Evolutionary conservation across 176 grass and related monocot species (phyloP), one percentile per base, ranked within the genome.

Genomic region (Eremochloa ophiuroides): DNA sequence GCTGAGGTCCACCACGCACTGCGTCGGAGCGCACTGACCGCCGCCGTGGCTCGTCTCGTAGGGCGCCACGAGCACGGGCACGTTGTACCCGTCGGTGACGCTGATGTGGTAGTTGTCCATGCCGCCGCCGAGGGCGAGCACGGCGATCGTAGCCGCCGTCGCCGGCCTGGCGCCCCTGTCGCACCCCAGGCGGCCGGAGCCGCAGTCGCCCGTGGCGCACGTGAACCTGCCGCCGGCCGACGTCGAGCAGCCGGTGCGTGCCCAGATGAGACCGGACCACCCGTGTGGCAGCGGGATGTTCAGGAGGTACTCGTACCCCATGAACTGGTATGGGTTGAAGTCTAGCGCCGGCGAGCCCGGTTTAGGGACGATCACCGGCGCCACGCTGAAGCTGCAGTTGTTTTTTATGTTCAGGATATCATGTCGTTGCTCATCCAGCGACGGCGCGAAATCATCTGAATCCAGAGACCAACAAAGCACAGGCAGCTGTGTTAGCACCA

Each of bases 151-250:
- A 20, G 65, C 65, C 2, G 65, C 4, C 65, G 34, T 0, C 65
- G 10, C 4, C 9, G 66, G 66, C 66, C 66, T n/a, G 20, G 20
- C 22, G 10, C 35, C 35, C 1, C 14, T 16, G 58, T 1, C 8
- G 35, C 65, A 68, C 33, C 2, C 35, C 1, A 39, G 34, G 2
- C 35, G 35, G 0, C 89, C 83, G 2, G 89, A 89, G 43, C 94
- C 92, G 77, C 92, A 94, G 75, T 97, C 94, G 7, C 89, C 94
- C 3, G 94, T 97, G 53, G n/a, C 77, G 80, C 94, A 97, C 75
- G 55, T 59, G 87, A 97, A 90, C 78, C 50, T 91, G 53, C 89
- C 89, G 65, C 20, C 5, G 35, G 0, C 66, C 35, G 23, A 18
- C 35, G 20, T 40, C 10, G 66, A 23, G 66, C 66, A 68, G 66